Percentiles rank a stretch among this genome's conserved stretches.
These are phyloP conservation scores for Friedmanniomyces simplex DNA, from an alignment of 495 filamentous ascomycete species.

Conservation along the genomic window DNA sequence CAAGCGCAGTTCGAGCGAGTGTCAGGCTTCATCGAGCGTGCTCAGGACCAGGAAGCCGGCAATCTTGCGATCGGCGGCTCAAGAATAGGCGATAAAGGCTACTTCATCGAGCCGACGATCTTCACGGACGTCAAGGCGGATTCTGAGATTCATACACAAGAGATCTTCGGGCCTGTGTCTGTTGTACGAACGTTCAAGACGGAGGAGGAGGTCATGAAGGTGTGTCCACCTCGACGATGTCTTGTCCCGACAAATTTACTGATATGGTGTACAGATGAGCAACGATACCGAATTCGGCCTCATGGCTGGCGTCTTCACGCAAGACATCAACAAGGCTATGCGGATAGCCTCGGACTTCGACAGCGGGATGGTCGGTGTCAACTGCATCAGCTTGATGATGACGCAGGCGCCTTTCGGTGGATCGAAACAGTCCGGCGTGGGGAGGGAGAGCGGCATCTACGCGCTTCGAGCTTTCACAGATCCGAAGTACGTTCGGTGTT, in stretches of 20 bases:
- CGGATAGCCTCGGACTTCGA: background rate
- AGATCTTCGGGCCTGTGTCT: conserved; percentile 45
- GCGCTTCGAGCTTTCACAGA: conserved; percentile 37
- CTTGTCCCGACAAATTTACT: background rate
- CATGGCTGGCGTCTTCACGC: conserved; percentile 18
- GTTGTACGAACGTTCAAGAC: conserved; percentile 39
- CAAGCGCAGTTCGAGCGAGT: conserved; percentile 29
- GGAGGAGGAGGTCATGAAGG: conserved; percentile 39
- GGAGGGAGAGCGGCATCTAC: conserved; percentile 36
- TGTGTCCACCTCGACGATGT: background rate
- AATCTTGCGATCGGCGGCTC: conserved; percentile 23
- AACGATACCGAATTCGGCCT: conserved; percentile 41
- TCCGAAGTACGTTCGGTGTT: conserved; percentile 23
- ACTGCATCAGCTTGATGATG: conserved; percentile 19
- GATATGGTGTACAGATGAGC: conserved; percentile 17
- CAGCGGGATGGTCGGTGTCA: conserved; percentile 6
- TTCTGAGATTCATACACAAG: conserved; percentile 35
- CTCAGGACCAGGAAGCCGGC: conserved; percentile 19
- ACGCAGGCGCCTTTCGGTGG: conserved; percentile 40
- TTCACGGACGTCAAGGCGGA: conserved; percentile 33
- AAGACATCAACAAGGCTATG: conserved; percentile 8
- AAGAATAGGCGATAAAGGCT: conserved; percentile 28
- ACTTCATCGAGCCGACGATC: conserved; percentile 39
- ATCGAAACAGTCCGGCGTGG: conserved; percentile 40
- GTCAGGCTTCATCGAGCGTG: conserved; percentile 21